Conservation (phyloP, 2,329 filamentous ascomycete genomes). For the Cytospora schulzeri region DNA sequence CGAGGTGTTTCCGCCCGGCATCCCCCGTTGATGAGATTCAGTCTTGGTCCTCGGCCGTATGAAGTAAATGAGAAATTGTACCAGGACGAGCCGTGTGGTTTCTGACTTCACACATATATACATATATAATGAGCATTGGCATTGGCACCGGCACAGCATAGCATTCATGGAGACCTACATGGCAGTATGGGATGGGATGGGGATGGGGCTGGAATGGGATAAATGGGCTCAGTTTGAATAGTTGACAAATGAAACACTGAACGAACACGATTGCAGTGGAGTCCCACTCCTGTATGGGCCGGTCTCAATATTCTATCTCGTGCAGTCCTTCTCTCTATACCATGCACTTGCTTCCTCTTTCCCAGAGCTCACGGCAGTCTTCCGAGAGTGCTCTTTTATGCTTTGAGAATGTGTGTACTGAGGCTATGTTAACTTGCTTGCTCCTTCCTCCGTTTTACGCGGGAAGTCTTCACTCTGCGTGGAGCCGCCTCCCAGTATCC, state of each 20-base stretch:
- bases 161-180: constrained; percentile 10
- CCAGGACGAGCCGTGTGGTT: neutral
- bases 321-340: no score
- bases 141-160: constrained; percentile 16
- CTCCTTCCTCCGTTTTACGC: no score
- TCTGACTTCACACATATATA: neutral
- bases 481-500: no score
- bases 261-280: neutral
- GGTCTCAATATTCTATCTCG: neutral
- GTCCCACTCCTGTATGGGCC: neutral
- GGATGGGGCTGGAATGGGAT: no score
- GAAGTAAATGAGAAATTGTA: neutral
- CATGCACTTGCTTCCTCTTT: no score
- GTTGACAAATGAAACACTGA: constrained; percentile 8
- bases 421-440: no score
- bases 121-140: neutral
- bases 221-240: constrained; percentile 18
- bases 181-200: constrained; percentile 4
- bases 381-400: no score
- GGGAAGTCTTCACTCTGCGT: no score
- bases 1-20: neutral
- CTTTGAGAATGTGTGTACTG: no score
- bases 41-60: no score
- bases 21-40: no score
- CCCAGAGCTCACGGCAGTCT: no score